These are phyloP conservation scores for Diaporthe citriasiana DNA, from an alignment of 2,329 filamentous ascomycete species.

Conservation along the genomic window DNA sequence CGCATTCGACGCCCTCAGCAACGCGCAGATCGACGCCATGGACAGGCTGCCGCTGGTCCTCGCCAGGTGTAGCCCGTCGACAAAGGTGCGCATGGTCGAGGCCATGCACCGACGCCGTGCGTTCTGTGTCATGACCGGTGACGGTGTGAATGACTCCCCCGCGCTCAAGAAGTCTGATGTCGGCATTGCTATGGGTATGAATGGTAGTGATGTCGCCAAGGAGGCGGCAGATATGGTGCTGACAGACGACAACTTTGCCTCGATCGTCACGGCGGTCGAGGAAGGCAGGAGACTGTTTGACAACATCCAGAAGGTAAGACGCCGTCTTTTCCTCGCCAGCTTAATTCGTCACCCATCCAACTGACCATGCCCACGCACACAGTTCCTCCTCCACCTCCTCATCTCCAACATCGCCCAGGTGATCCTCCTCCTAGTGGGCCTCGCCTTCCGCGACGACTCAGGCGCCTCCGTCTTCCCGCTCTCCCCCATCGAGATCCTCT, in stretches of 20 bases:
- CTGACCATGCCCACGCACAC: background rate
- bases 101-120: constrained; percentile 77
- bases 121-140: constrained; percentile 81
- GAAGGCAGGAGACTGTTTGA: constrained; percentile 79
- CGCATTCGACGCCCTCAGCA: constrained; percentile 73
- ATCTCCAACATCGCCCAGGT: constrained; percentile 81
- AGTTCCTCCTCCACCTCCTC: constrained; percentile 76
- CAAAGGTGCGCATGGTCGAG: constrained; percentile 82
- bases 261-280: constrained; percentile 79
- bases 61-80: constrained; percentile 77
- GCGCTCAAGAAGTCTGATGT: constrained; percentile 81
- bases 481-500: constrained; percentile 80
- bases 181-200: constrained; percentile 81
- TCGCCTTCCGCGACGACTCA: constrained; percentile 75
- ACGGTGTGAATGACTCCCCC: constrained; percentile 75
- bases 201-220: constrained; percentile 81
- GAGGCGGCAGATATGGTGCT: constrained; percentile 91
- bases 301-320: constrained; percentile 79
- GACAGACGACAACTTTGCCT: constrained; percentile 74
- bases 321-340: background rate
- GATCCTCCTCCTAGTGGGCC: constrained; percentile 75
- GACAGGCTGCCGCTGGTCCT: constrained; percentile 75
- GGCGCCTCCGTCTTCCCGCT: constrained; percentile 77
- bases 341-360: too few relatives aligned
- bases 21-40: constrained; percentile 74